These are phyloP conservation scores for Acacia confusa DNA, from an alignment of 306 rosid species.

Conservation along the genomic window DNA sequence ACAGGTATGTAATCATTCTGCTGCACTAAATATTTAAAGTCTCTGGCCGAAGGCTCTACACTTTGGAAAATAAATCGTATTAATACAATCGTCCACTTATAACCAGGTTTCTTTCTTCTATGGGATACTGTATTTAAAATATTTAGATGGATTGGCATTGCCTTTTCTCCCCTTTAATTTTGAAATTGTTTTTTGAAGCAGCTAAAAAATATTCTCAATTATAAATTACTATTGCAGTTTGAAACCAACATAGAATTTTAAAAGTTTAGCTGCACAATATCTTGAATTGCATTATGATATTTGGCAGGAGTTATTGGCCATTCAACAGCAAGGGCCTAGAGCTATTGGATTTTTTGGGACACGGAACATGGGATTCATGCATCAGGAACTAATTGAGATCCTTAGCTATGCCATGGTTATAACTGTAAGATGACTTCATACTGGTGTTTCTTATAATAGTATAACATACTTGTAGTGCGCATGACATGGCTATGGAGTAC, in stretches of 20 bases:
- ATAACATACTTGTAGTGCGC: slow-evolving; percentile 30
- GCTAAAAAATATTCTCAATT: slow-evolving; percentile 9
- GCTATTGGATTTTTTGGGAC: slow-evolving; percentile 98
- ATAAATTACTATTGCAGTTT: slow-evolving; percentile 9
- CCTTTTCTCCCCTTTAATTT: background rate
- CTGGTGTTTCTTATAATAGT: background rate
- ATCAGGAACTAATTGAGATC: slow-evolving; percentile 96
- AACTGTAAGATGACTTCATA: slow-evolving; percentile 66
- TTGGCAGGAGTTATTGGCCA: slow-evolving; percentile 89
- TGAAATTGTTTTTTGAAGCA: background rate
- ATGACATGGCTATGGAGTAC: slow-evolving; percentile 18
- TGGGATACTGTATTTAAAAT: background rate
- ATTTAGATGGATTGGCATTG: background rate
- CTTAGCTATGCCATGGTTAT: slow-evolving; percentile 99
- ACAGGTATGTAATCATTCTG: slow-evolving; percentile 60
- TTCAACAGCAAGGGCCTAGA: slow-evolving; percentile 99
- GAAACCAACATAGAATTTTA: background rate
- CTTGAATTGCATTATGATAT: background rate
- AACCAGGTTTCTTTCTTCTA: background rate
- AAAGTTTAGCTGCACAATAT: slow-evolving; percentile 7
- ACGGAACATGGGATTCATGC: slow-evolving; percentile 99
- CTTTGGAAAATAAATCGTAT: background rate
- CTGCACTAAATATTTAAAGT: background rate
- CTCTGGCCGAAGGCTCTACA: background rate
- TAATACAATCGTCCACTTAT: background rate